Percentiles rank a stretch among this genome's conserved stretches.
These are phyloP conservation scores for Monilinia fructigena DNA, from an alignment of 2,329 filamentous ascomycete species.

Conservation along the genomic window DNA sequence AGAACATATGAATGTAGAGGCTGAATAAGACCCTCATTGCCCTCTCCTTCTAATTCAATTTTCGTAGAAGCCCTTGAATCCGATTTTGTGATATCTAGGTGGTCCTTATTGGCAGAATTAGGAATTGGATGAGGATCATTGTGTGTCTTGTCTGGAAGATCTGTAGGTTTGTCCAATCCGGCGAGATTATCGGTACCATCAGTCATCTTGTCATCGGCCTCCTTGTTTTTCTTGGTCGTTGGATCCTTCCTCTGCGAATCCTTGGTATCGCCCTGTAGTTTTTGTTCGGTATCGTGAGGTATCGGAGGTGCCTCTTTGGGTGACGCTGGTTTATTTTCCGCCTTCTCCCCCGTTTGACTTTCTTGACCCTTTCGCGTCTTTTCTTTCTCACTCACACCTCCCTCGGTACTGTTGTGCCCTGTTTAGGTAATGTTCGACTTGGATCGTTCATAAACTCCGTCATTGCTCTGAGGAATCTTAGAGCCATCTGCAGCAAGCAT, in stretches of 20 bases:
- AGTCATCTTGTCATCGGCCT: constrained; percentile 42
- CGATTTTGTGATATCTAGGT: constrained; percentile 53
- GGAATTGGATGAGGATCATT: constrained; percentile 71
- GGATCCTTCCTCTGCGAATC: constrained; percentile 40
- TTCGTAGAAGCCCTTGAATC: constrained; percentile 42
- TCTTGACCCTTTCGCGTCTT: constrained; percentile 71
- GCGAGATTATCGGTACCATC: constrained; percentile 40
- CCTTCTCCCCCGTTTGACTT: constrained; percentile 61
- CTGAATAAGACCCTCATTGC: constrained; percentile 63
- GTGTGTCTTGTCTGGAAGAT: constrained; percentile 75
- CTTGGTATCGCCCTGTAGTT: constrained; percentile 54
- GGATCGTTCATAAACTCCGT: constrained; percentile 93
- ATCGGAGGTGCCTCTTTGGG: constrained; percentile 84
- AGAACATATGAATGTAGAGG: constrained; percentile 86
- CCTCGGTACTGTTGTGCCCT: constrained; percentile 84
- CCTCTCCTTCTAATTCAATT: constrained; percentile 45
- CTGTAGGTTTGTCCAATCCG: constrained; percentile 72
- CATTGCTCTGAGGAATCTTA: constrained; percentile 61
- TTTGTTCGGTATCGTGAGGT: constrained; percentile 71
- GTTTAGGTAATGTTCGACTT: constrained; percentile 69
- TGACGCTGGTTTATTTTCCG: constrained; percentile 73
- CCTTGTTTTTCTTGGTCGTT: constrained; percentile 38
- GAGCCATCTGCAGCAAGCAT: constrained; percentile 58
- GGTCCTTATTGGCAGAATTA: constrained; percentile 62
- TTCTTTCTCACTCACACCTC: constrained; percentile 83